These are phyloP conservation scores for Exophiala viscosa DNA, from an alignment of 2,329 filamentous ascomycete genomes.

Conservation along the genomic window DNA sequence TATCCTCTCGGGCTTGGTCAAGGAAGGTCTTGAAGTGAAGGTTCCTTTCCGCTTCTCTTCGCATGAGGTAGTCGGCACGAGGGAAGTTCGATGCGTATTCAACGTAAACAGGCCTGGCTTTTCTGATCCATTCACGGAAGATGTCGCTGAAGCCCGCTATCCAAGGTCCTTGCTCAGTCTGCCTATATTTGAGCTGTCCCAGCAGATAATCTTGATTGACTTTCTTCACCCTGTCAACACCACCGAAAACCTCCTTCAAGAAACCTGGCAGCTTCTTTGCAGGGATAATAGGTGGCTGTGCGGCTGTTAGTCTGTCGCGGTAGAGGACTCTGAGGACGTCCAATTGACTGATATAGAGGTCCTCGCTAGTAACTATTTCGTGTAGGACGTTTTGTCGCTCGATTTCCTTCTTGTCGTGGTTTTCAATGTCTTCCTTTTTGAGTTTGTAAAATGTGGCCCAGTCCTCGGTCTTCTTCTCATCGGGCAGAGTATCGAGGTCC, in stretches of 20 bases:
- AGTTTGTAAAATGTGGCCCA: constrained; percentile 89
- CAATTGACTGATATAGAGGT: constrained; percentile 83
- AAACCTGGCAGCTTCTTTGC: constrained; percentile 77
- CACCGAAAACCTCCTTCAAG: constrained; percentile 81
- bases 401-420: constrained; percentile 77
- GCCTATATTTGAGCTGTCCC: constrained; percentile 91
- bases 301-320: constrained; percentile 69
- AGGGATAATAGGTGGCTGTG: constrained; percentile 75
- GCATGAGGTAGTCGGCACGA: constrained; percentile 74
- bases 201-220: constrained; percentile 92
- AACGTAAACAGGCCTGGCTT: constrained; percentile 82
- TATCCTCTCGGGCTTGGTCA: constrained; percentile 72
- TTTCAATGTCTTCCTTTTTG: constrained; percentile 69
- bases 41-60: constrained; percentile 80
- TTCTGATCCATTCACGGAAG: constrained; percentile 96
- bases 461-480: constrained; percentile 67
- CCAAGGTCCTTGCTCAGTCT: constrained; percentile 95
- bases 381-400: constrained; percentile 91
- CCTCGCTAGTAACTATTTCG: constrained; percentile 91
- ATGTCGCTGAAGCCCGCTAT: constrained; percentile 92
- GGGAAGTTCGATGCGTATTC: constrained; percentile 89
- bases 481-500: constrained; percentile 61
- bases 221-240: constrained; percentile 79
- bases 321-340: constrained; percentile 83
- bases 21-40: constrained; percentile 82